phyloP scores from a whole-genome alignment of 2,329 filamentous ascomycete species.

The Calonectria pauciramosa region DNA sequence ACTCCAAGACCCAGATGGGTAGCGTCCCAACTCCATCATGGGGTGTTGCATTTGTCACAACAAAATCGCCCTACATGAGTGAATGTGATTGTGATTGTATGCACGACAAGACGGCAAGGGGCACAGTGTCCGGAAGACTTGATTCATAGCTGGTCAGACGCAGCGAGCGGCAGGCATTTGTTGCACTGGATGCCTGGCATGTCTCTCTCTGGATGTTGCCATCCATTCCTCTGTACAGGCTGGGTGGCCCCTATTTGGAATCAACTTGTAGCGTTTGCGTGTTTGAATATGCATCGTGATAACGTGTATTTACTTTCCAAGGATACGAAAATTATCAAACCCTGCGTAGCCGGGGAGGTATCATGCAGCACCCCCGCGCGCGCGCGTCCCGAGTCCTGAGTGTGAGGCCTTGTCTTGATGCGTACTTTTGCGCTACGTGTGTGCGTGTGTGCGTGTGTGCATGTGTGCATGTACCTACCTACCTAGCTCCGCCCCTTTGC shows the following conservation, averaged over 20 bases:
- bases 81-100: constrained; percentile 1
- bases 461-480: too few species aligned
- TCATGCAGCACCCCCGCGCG: not conserved
- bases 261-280: not conserved
- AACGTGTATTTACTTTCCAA: not conserved
- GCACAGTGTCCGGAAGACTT: not conserved
- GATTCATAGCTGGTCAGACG: not conserved
- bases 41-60: not conserved
- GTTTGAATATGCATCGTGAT: not conserved
- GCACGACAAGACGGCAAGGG: not conserved
- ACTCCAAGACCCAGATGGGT: not conserved
- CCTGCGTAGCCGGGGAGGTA: not conserved
- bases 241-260: not conserved
- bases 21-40: not conserved
- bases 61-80: not conserved
- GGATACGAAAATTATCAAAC: not conserved
- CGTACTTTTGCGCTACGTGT: not conserved
- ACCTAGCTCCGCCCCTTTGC: constrained; percentile 1
- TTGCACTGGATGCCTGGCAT: not conserved
- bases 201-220: not conserved
- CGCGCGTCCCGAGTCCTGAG: not conserved
- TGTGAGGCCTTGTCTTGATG: not conserved
- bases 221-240: not conserved
- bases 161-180: too few species aligned
- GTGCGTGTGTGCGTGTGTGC: not conserved